Percentiles rank a stretch among this genome's conserved stretches.
These are phyloP conservation scores for Ulmus americana DNA, from an alignment of 331 rosid genomes.

Conservation along the genomic window DNA sequence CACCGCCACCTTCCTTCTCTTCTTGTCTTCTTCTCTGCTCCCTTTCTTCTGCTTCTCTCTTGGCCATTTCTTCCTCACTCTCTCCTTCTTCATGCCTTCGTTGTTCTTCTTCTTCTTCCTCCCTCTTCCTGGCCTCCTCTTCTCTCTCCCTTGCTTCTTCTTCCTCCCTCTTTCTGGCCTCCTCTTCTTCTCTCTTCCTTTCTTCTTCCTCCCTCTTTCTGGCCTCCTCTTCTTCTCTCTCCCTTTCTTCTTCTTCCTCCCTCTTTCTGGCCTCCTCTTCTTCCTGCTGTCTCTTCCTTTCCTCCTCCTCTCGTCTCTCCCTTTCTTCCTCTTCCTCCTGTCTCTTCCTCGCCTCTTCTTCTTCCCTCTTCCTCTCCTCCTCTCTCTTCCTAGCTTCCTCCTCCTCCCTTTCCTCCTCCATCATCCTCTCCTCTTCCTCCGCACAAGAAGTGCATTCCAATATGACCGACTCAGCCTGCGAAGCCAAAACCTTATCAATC, in stretches of 20 bases:
- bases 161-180: background rate
- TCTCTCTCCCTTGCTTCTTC: background rate
- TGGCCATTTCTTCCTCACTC: slow-evolving; percentile 12
- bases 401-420: slow-evolving; percentile 48
- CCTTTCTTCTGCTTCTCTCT: slow-evolving; percentile 4
- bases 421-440: slow-evolving; percentile 60
- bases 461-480: slow-evolving; percentile 44
- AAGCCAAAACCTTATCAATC: slow-evolving; percentile 40
- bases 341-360: no score
- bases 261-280: background rate
- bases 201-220: no score
- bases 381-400: slow-evolving; percentile 30
- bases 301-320: background rate
- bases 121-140: background rate
- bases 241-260: background rate
- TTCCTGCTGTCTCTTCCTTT: no score
- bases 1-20: slow-evolving; percentile 3
- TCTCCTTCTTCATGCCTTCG: no score
- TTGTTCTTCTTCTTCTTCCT: background rate
- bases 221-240: background rate
- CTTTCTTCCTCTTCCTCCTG: slow-evolving; percentile 15
- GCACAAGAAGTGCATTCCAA: slow-evolving; percentile 71
- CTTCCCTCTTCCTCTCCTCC: slow-evolving; percentile 5
- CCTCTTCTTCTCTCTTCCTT: background rate
- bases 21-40: background rate